A percentile compares a stretch with the other conserved stretches of the same genome.
Conservation (phyloP, 805 yeast species). For the Blastobotrys mokoenaii region DNA sequence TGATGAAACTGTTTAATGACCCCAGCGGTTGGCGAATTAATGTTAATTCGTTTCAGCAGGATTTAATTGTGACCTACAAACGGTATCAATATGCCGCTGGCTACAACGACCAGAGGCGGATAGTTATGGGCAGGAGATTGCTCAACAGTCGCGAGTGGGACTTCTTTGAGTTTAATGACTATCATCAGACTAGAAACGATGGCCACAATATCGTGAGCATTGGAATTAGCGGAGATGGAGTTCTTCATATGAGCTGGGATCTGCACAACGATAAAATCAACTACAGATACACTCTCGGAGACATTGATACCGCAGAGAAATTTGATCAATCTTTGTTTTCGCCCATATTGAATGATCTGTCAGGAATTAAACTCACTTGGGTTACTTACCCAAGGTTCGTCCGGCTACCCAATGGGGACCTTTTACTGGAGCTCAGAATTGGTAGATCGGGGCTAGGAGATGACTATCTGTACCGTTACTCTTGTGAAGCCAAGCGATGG, state of each 20-base stretch:
- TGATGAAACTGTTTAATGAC: slow-evolving; percentile 3
- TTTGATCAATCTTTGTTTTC: slow-evolving; percentile 5
- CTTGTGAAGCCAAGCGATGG: slow-evolving; percentile 8
- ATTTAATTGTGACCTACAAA: slow-evolving; percentile 15
- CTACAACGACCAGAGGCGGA: slow-evolving; percentile 8
- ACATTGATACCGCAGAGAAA: not conserved
- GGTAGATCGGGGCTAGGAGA: slow-evolving; percentile 21
- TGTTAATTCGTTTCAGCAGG: slow-evolving; percentile 20
- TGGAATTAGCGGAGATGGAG: slow-evolving; percentile 22
- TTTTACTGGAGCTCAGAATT: slow-evolving; percentile 9
- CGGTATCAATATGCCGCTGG: slow-evolving; percentile 13
- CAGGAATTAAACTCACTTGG: slow-evolving; percentile 8
- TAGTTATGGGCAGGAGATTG: slow-evolving; percentile 14
- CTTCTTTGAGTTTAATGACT: slow-evolving; percentile 13
- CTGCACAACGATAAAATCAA: slow-evolving; percentile 19
- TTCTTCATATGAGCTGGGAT: slow-evolving; percentile 20
- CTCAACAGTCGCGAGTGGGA: slow-evolving; percentile 10
- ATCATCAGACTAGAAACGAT: slow-evolving; percentile 16
- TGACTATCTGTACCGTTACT: slow-evolving; percentile 14
- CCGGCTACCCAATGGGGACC: slow-evolving; percentile 13
- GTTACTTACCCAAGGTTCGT: slow-evolving; percentile 19
- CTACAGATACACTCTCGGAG: slow-evolving; percentile 11
- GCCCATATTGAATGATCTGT: slow-evolving; percentile 3
- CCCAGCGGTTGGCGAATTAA: slow-evolving; percentile 19
- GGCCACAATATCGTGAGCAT: slow-evolving; percentile 21